Evolutionary conservation across 2,329 filamentous ascomycete species (phyloP), one percentile per base, ranked within the genome.

Genomic region (Penicillium sp.): DNA sequence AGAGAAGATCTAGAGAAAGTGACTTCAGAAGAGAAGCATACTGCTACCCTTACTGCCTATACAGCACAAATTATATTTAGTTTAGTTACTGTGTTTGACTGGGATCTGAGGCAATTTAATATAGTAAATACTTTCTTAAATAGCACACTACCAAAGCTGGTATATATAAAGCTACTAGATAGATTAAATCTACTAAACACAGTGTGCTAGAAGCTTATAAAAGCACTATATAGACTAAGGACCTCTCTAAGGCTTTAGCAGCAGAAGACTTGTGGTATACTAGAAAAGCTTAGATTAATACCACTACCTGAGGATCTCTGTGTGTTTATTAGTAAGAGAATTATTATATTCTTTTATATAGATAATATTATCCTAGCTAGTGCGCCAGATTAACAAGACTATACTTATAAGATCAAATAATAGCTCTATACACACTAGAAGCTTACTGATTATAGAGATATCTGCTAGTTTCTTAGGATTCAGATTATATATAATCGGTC

Each of bases 1-100:
- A 36, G 58, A 16, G 59, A 62, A 34, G 60, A 66, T 39, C 53
- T 62, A 14, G 45, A 66, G 42, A 54, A n/a, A n/a, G n/a, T n/a
- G n/a, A n/a, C n/a, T n/a, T n/a, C n/a, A n/a, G n/a, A n/a, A n/a
- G n/a, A n/a, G n/a, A n/a, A n/a, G n/a, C n/a, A n/a, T n/a, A n/a
- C n/a, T n/a, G n/a, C n/a, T n/a, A n/a, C n/a, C n/a, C n/a, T n/a
- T n/a, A n/a, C n/a, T n/a, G n/a, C n/a, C n/a, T n/a, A n/a, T n/a
- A n/a, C n/a, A n/a, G n/a, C n/a, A n/a, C n/a, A n/a, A n/a, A n/a
- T n/a, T n/a, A n/a, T n/a, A n/a, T n/a, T n/a, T n/a, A n/a, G n/a
- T n/a, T n/a, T n/a, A n/a, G n/a, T n/a, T n/a, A n/a, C n/a, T n/a
- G n/a, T n/a, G n/a, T n/a, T n/a, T n/a, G n/a, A n/a, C n/a, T n/a